phyloP scores from a whole-genome alignment of 805 yeast genomes.

The Lachancea cidri region DNA sequence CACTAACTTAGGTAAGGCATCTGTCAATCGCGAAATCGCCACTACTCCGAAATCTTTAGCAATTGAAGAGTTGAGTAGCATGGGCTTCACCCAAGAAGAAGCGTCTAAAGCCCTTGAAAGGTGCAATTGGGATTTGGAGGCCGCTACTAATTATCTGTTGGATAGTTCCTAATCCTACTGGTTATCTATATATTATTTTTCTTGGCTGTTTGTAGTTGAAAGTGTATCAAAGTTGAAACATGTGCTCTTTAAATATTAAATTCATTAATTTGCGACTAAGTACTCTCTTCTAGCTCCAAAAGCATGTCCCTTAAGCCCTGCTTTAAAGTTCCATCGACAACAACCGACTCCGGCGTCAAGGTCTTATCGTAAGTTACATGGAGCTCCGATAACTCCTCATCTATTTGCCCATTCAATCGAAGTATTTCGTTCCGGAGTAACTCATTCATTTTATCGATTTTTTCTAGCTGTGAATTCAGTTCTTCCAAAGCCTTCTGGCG shows the following conservation, averaged over 20 bases:
- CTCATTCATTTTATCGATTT: slow-evolving; percentile 19
- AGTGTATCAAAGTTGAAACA: neutral
- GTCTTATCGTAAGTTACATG: slow-evolving; percentile 29
- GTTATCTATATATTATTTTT: neutral
- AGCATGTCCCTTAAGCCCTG: slow-evolving; percentile 29
- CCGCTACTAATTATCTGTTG: slow-evolving; percentile 80
- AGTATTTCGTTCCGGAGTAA: slow-evolving; percentile 22
- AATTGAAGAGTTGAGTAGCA: slow-evolving; percentile 73
- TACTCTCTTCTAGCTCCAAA: slow-evolving; percentile 17
- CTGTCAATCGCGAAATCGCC: slow-evolving; percentile 32
- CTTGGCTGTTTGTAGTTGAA: neutral
- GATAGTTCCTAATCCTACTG: slow-evolving; percentile 50
- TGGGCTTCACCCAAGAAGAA: slow-evolving; percentile 75
- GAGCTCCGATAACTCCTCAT: slow-evolving; percentile 22
- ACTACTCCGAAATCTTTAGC: slow-evolving; percentile 50
- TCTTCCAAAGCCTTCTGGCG: slow-evolving; percentile 19
- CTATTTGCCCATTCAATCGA: slow-evolving; percentile 17
- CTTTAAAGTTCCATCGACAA: slow-evolving; percentile 19
- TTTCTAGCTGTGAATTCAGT: slow-evolving; percentile 20
- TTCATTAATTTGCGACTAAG: neutral
- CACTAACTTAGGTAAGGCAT: slow-evolving; percentile 1
- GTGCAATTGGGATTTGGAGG: slow-evolving; percentile 70
- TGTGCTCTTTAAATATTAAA: neutral
- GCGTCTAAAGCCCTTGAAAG: slow-evolving; percentile 64
- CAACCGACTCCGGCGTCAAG: slow-evolving; percentile 21